phyloP scores from a whole-genome alignment of 2,329 filamentous ascomycete species.

The Metarhizium rileyi region DNA sequence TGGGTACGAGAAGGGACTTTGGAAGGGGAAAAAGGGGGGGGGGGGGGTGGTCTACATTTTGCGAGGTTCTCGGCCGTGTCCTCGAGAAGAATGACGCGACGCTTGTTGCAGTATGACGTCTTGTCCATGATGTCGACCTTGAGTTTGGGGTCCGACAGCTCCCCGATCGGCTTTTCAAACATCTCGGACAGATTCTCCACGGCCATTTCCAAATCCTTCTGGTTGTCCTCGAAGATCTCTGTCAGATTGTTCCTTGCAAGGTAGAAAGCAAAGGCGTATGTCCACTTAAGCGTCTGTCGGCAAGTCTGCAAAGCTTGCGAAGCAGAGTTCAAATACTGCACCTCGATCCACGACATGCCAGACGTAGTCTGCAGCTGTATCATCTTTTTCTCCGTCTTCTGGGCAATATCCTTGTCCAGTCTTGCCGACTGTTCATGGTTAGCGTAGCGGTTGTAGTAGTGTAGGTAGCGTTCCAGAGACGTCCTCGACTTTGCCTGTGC shows the following conservation, averaged over 20 bases:
- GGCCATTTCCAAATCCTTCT: slow-evolving; percentile 94
- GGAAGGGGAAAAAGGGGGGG: neutral
- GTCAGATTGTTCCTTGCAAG: slow-evolving; percentile 92
- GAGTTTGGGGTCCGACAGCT: slow-evolving; percentile 75
- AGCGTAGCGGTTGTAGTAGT: slow-evolving; percentile 98
- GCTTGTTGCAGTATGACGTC: slow-evolving; percentile 91
- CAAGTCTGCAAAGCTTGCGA: slow-evolving; percentile 92
- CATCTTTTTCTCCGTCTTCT: slow-evolving; percentile 99
- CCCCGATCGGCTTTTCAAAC: slow-evolving; percentile 94
- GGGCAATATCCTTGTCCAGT: slow-evolving; percentile 89
- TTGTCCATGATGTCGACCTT: slow-evolving; percentile 99
- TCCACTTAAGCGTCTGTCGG: slow-evolving; percentile 98
- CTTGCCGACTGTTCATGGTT: slow-evolving; percentile 98
- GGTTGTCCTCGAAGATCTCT: slow-evolving; percentile 97
- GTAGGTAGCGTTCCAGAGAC: slow-evolving; percentile 88
- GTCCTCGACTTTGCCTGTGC: slow-evolving; percentile 85
- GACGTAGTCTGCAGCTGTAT: slow-evolving; percentile 86
- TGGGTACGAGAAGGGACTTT: neutral
- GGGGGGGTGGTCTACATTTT: slow-evolving; percentile 47
- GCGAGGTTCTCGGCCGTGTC: slow-evolving; percentile 90
- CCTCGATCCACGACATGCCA: slow-evolving; percentile 97
- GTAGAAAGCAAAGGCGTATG: slow-evolving; percentile 97
- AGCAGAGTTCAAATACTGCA: slow-evolving; percentile 89
- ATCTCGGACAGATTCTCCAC: slow-evolving; percentile 97
- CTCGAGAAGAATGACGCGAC: slow-evolving; percentile 78